Evolutionary conservation across 305 asterid genomes (phyloP).

Genomic region (Fraxinus sp.): DNA sequence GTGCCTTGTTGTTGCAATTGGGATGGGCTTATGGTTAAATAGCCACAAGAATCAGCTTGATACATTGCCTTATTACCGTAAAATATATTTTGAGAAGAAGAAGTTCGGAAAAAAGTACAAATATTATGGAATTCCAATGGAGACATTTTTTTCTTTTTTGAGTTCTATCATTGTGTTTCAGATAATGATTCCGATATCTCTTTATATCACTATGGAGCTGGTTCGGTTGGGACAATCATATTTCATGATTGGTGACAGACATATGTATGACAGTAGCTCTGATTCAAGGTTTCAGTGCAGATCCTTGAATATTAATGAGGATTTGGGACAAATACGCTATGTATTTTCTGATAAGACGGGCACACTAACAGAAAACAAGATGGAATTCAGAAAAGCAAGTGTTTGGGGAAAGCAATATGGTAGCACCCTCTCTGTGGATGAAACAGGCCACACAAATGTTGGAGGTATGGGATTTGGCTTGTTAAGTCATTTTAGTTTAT

Average conservation of each 20-base stretch:
- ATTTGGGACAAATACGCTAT: constrained; percentile 93
- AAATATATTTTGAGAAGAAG: constrained; percentile 53
- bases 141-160: constrained; percentile 85
- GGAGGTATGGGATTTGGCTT: constrained; percentile 48
- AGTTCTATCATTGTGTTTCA: constrained; percentile 95
- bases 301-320: constrained; percentile 96
- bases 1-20: constrained; percentile 82
- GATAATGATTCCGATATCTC: constrained; percentile 97
- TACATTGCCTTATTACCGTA: constrained; percentile 85
- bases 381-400: constrained; percentile 91
- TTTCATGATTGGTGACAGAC: constrained; percentile 92
- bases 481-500: neutral
- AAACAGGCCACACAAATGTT: constrained; percentile 32
- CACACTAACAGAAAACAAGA: constrained; percentile 94
- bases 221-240: constrained; percentile 97
- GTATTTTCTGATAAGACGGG: constrained; percentile 95
- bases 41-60: constrained; percentile 66
- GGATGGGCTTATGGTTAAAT: constrained; percentile 91
- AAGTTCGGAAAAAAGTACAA: constrained; percentile 57
- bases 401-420: constrained; percentile 77
- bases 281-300: constrained; percentile 97
- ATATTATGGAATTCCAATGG: constrained; percentile 92
- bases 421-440: constrained; percentile 36
- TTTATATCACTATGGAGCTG: constrained; percentile 97
- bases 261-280: constrained; percentile 71